Base-by-base conservation (phyloP, 495 filamentous ascomycete species). In the Tuber aestivum region DNA sequence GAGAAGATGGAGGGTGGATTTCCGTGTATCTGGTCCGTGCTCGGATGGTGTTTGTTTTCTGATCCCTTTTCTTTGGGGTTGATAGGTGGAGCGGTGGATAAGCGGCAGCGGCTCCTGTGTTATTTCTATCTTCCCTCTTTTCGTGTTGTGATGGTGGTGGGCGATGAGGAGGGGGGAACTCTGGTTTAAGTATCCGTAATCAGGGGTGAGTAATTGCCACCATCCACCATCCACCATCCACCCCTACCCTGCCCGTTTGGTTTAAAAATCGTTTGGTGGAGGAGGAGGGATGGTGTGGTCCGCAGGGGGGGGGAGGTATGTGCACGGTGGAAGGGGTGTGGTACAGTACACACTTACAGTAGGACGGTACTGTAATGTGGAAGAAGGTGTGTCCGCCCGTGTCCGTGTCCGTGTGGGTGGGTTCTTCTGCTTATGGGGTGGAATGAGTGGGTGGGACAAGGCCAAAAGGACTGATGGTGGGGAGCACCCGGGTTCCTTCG, bases 401-500 rank as follows among this genome's bases (percentile, higher is more conserved):
- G 48, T 56, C 48, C 48, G 23, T 27, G 23, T 27, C 23, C 48
- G 48, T 65, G 56, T 65, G 56, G 56, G 3, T 65, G 56, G 56
- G 56, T 65, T 65, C 56, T 65, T 65, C 56, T 65, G 38, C 38
- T 7, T 20, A 6, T 65, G 27, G 14, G 56, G 27, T 65, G 27
- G 56, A 65, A 35, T 65, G 27, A 65, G 27, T 65, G 56, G 27
- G 56, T 65, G 27, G 56, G 56, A 65, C 56, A 65, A 35, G 56
- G 56, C 56, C 27, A 65, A 65, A 27, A 65, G 12, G 56, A 32
- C 16, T 27, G 56, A 65, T 65, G 56, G 27, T 65, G 56, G 32
- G 56, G 56, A 27, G 56, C 56, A 65, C 56, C 56, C 56, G 56
- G 56, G 56, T 65, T 65, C 14, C 6, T 65, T 74, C 76, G 77